Evolutionary conservation across 2,329 filamentous ascomycete genomes (phyloP).

Genomic region (Anisogramma anomala): DNA sequence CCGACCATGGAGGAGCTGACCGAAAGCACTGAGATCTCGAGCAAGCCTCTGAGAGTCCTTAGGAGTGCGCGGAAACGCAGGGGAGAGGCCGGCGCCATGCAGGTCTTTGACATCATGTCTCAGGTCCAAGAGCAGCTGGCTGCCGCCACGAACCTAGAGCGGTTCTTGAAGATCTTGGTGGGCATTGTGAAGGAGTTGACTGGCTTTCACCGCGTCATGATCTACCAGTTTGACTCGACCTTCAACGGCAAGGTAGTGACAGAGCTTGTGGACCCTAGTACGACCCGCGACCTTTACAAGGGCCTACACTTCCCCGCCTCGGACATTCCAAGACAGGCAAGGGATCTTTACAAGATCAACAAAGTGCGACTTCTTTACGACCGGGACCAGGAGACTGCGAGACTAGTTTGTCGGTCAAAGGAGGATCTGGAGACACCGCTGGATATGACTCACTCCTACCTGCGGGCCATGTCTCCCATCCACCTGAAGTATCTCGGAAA

Average conservation of each 20-base stretch:
- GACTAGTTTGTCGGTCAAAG: constrained; percentile 66
- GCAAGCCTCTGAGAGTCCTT: constrained; percentile 66
- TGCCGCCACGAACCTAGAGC: constrained; percentile 56
- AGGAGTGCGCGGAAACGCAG: constrained; percentile 62
- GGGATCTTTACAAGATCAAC: constrained; percentile 83
- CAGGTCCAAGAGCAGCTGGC: constrained; percentile 83
- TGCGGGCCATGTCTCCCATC: constrained; percentile 83
- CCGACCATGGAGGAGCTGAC: constrained; percentile 63
- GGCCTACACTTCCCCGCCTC: constrained; percentile 81
- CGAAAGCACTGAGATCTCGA: constrained; percentile 64
- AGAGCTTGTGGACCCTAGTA: constrained; percentile 69
- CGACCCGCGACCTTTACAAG: constrained; percentile 74
- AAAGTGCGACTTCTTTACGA: constrained; percentile 83
- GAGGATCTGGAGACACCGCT: constrained; percentile 65
- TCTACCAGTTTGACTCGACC: constrained; percentile 75
- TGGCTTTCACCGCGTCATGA: constrained; percentile 84
- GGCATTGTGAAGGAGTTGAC: constrained; percentile 83
- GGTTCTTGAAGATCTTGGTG: constrained; percentile 68
- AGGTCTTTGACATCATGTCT: constrained; percentile 84
- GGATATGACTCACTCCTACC: constrained; percentile 73
- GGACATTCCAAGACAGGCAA: constrained; percentile 73
- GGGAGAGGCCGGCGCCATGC: constrained; percentile 73
- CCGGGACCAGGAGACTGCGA: constrained; percentile 64
- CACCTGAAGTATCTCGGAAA: constrained; percentile 78
- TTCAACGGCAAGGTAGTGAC: constrained; percentile 84